Percentiles rank a stretch among this genome's conserved stretches.
phyloP scores from a whole-genome alignment of 1,284 basidiomycete genomes.

The Ustilago cynodontis region DNA sequence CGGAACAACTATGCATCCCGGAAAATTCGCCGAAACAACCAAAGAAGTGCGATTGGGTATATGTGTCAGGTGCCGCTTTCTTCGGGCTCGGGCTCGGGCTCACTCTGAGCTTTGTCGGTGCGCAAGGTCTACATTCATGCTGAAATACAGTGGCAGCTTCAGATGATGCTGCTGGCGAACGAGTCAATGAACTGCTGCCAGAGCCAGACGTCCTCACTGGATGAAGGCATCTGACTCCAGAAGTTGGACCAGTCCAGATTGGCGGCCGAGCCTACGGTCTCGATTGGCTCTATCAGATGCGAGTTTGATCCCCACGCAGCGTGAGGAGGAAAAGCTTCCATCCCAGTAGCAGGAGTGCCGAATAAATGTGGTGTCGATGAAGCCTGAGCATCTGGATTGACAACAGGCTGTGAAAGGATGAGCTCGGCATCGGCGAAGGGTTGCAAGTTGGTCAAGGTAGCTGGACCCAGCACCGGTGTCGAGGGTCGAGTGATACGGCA shows the following conservation, averaged over 20 bases:
- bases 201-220: conserved; percentile 16
- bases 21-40: not conserved
- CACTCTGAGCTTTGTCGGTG: too few species aligned
- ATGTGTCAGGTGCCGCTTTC: too few species aligned
- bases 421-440: not conserved
- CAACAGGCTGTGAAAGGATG: not conserved
- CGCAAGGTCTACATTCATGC: not conserved
- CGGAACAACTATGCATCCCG: not conserved
- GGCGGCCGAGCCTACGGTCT: not conserved
- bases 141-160: not conserved
- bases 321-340: not conserved
- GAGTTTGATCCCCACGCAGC: not conserved
- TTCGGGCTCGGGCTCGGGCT: too few species aligned
- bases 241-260: conserved; percentile 16
- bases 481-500: conserved; percentile 25
- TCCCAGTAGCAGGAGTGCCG: not conserved
- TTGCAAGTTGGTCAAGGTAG: not conserved
- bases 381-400: not conserved
- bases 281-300: not conserved
- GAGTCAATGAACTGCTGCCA: conserved; percentile 24
- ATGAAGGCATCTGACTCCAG: conserved; percentile 24
- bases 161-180: not conserved
- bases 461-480: conserved; percentile 6
- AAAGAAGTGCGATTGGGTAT: not conserved
- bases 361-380: not conserved